Base-by-base conservation (phyloP, 148 eudicot species). In the Dysphania ambrosioides region DNA sequence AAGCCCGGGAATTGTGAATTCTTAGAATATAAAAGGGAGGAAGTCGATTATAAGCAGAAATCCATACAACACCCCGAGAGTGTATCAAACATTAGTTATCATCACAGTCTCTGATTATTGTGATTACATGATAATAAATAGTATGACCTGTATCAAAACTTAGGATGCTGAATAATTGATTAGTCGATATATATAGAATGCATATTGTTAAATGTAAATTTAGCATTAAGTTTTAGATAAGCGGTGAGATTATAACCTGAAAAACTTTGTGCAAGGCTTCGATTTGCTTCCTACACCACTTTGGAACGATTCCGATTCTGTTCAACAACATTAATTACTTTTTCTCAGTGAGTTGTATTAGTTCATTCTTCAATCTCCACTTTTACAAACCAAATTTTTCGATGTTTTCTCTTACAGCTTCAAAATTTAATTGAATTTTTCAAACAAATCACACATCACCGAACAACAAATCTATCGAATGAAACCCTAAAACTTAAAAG, bases 231-330 rank as follows among this genome's bases (percentile, higher is more conserved):
- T 86, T 82, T 88, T 88, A 82, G 84, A 79, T 80, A 77, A 79
- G 86, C 67, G 49, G 82, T 82, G 82, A 84, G 88, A 93, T 86
- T 86, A 76, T 86, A 89, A 93, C 98, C 98, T 93, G 98, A 91
- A 93, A 89, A 93, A 93, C 92, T 93, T 93, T 88, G 98, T 93
- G 98, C 98, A 93, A 79, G 98, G 97, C 98, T 93, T 93, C 84
- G 90, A 93, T 91, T 93, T 93, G 98, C 97, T 93, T 87, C 98
- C 97, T 90, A 93, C 85, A 93, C 98, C 98, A 85, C 87, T 78
- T 88, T 88, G 79, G 80, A 85, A 85, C 73, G 87, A 81, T 82
- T 90, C 98, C 90, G 75, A 86, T 85, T 93, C 98, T 93, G 98
- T 93, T 87, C 76, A 90, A 93, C 77, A 84, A 80, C 86, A 90